phyloP scores from a whole-genome alignment of 352 stramenopile genomes.

The Phytophthora meadii region DNA sequence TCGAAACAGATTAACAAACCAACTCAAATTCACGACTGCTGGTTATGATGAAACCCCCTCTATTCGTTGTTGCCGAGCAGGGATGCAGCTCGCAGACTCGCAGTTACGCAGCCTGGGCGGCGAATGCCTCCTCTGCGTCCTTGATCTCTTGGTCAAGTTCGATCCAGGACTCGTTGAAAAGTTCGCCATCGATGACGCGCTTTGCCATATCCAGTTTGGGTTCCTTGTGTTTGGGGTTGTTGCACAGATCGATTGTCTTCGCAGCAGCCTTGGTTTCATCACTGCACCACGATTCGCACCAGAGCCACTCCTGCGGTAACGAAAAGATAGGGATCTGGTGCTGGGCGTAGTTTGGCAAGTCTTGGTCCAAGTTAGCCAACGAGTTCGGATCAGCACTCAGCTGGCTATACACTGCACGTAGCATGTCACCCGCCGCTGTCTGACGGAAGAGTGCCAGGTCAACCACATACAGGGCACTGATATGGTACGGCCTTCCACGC shows the following conservation, averaged over 20 bases:
- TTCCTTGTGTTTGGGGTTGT: conserved; percentile 99
- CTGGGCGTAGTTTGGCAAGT: conserved; percentile 99
- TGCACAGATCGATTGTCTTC: conserved; percentile 99
- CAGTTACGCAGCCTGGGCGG: conserved; percentile 18
- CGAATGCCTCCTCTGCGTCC: conserved; percentile 53
- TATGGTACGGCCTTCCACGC: conserved; percentile 98
- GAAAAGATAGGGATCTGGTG: conserved; percentile 97
- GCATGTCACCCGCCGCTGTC: conserved; percentile 95
- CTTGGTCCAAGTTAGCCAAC: conserved; percentile 99
- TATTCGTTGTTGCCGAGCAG: conserved; percentile 19
- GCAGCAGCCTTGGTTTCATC: conserved; percentile 96
- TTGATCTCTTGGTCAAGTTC: conserved; percentile 98
- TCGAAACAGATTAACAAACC: conserved; percentile 12
- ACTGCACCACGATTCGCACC: conserved; percentile 99
- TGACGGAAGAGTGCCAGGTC: conserved; percentile 96
- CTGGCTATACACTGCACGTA: conserved; percentile 97
- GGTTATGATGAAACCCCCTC: conserved; percentile 14
- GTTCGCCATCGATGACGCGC: conserved; percentile 95
- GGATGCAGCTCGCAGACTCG: conserved; percentile 4
- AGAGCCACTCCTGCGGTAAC: conserved; percentile 98
- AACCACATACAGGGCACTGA: conserved; percentile 99
- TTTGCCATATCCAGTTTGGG: conserved; percentile 99
- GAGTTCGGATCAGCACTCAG: conserved; percentile 98
- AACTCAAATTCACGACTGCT: conserved; percentile 21
- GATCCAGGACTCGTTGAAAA: conserved; percentile 99